phyloP scores from a whole-genome alignment of 2,329 filamentous ascomycete species.

The Ophiostoma australiae region DNA sequence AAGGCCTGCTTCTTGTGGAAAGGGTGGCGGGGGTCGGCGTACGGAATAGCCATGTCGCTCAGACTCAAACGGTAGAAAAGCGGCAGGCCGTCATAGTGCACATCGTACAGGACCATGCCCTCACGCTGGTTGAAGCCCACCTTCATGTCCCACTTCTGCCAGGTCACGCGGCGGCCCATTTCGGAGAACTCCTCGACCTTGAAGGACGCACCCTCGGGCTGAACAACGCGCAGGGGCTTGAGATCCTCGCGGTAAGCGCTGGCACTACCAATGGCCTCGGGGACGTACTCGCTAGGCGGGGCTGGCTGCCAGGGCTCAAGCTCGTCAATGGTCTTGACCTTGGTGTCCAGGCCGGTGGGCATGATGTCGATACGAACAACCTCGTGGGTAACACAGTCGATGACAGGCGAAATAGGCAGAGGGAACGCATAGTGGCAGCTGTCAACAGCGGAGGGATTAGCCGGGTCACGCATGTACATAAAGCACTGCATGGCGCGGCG shows the following conservation, averaged over 20 bases:
- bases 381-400: conserved; percentile 46
- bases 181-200: conserved; percentile 38
- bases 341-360: conserved; percentile 48
- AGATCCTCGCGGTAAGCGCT: conserved; percentile 40
- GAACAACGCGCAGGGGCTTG: conserved; percentile 47
- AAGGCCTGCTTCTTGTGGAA: conserved; percentile 69
- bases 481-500: conserved; percentile 53
- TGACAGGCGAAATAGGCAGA: conserved; percentile 54
- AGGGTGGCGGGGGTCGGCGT: conserved; percentile 60
- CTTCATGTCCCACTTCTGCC: conserved; percentile 66
- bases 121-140: conserved; percentile 67
- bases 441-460: conserved; percentile 55
- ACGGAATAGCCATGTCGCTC: conserved; percentile 63
- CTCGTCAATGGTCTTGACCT: conserved; percentile 30
- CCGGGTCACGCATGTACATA: conserved; percentile 60
- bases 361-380: conserved; percentile 42
- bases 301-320: conserved; percentile 38
- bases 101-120: conserved; percentile 64
- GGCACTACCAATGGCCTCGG: conserved; percentile 34
- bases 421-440: conserved; percentile 57
- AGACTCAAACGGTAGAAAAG: conserved; percentile 63
- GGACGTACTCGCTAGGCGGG: conserved; percentile 38
- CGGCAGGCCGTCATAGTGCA: conserved; percentile 60
- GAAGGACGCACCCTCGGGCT: conserved; percentile 37
- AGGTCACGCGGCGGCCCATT: conserved; percentile 44